phyloP scores from a whole-genome alignment of 2,329 filamentous ascomycete genomes.

The Geosmithia morbida region DNA sequence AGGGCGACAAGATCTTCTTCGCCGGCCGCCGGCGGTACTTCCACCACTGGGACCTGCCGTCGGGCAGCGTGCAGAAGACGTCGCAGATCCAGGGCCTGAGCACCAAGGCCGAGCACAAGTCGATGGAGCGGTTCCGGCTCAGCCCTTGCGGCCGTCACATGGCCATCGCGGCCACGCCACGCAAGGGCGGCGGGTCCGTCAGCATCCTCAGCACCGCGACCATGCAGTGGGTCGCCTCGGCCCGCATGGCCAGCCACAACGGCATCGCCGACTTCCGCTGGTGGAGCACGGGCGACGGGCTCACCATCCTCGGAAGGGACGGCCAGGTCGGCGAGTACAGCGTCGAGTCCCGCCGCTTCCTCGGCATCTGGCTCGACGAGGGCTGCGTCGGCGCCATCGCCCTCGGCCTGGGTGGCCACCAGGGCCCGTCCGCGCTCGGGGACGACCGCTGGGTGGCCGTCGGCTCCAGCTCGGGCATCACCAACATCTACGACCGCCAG shows the following conservation, averaged over 20 bases:
- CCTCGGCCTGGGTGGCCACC: slow-evolving; percentile 59
- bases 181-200: slow-evolving; percentile 76
- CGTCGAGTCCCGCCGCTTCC: slow-evolving; percentile 49
- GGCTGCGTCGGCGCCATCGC: slow-evolving; percentile 78
- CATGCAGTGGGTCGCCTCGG: slow-evolving; percentile 77
- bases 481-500: slow-evolving; percentile 83
- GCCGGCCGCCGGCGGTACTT: slow-evolving; percentile 83
- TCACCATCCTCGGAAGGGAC: slow-evolving; percentile 72
- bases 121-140: slow-evolving; percentile 81
- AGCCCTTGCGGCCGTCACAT: slow-evolving; percentile 80
- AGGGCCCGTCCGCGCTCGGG: slow-evolving; percentile 48
- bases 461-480: slow-evolving; percentile 73
- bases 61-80: slow-evolving; percentile 72
- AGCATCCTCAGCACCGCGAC: slow-evolving; percentile 71
- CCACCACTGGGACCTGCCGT: slow-evolving; percentile 81
- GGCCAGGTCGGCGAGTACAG: slow-evolving; percentile 88
- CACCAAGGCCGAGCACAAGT: slow-evolving; percentile 59
- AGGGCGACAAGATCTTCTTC: slow-evolving; percentile 70
- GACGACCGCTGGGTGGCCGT: slow-evolving; percentile 81
- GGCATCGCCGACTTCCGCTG: slow-evolving; percentile 86
- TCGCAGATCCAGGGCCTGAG: slow-evolving; percentile 55
- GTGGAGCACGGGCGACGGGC: slow-evolving; percentile 74
- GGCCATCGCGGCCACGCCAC: slow-evolving; percentile 64
- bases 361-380: slow-evolving; percentile 80
- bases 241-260: slow-evolving; percentile 65